Evolutionary conservation across 192 early-diverging fungal genomes (phyloP).

Genomic region (Coemansia sp.): DNA sequence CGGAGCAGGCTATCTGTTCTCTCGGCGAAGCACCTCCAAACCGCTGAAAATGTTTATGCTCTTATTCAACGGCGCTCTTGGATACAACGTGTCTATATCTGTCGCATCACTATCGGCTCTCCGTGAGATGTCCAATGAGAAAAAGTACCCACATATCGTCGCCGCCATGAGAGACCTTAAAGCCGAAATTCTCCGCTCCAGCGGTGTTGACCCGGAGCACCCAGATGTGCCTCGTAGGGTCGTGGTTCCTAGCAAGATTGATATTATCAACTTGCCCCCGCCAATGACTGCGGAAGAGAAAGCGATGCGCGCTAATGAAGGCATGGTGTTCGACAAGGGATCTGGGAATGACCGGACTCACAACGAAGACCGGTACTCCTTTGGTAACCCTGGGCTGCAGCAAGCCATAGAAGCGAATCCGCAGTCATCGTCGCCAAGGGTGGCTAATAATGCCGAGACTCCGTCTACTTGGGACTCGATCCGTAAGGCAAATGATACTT

Average conservation of each 20-base stretch:
- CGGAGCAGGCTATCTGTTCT: constrained; percentile 22
- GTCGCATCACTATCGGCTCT: constrained; percentile 10
- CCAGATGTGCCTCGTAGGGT: constrained; percentile 14
- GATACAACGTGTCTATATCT: neutral
- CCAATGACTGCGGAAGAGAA: constrained; percentile 11
- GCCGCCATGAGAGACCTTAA: constrained; percentile 31
- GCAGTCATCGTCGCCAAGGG: neutral
- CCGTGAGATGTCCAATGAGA: constrained; percentile 19
- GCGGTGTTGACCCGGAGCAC: constrained; percentile 29
- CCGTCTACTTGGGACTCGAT: constrained; percentile 30
- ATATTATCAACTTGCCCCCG: constrained; percentile 23
- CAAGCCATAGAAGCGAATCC: neutral
- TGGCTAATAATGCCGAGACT: neutral
- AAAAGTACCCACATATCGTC: constrained; percentile 39
- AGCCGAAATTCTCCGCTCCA: constrained; percentile 26
- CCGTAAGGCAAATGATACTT: constrained; percentile 8
- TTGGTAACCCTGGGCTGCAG: constrained; percentile 6
- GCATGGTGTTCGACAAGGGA: neutral
- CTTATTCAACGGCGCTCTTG: constrained; percentile 15
- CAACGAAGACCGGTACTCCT: neutral
- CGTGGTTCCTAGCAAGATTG: neutral
- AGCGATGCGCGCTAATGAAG: neutral
- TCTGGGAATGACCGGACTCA: no score
- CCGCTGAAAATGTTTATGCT: constrained; percentile 13
- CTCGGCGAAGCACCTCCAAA: constrained; percentile 15